Evolutionary conservation across 2,329 filamentous ascomycete species (phyloP).

Genomic region (Talaromyces sp.): DNA sequence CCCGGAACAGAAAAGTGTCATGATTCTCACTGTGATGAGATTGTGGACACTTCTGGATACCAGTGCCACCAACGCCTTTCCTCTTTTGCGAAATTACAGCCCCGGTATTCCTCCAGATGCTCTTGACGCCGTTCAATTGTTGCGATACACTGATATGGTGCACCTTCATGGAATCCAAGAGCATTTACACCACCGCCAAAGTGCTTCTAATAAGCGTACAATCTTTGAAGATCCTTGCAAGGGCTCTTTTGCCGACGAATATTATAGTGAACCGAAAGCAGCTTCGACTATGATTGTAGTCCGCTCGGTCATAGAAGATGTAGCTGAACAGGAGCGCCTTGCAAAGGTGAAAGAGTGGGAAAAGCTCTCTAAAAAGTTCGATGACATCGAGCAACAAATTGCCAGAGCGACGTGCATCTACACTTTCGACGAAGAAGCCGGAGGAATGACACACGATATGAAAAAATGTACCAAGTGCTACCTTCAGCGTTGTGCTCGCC

Average conservation of each 20-base stretch:
- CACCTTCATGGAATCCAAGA: constrained; percentile 47
- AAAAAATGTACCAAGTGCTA: constrained; percentile 42
- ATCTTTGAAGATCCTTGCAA: constrained; percentile 43
- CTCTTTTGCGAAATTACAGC: constrained; percentile 47
- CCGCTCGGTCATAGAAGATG: not conserved
- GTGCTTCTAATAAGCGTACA: constrained; percentile 25
- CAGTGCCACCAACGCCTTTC: constrained; percentile 35
- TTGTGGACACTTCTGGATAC: constrained; percentile 56
- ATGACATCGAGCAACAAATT: not conserved
- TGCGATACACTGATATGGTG: constrained; percentile 43
- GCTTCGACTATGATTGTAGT: not conserved
- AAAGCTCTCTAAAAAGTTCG: not conserved
- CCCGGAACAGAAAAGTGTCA: constrained; percentile 47
- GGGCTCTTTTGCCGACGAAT: constrained; percentile 46
- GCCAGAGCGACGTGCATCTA: not conserved
- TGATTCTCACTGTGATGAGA: constrained; percentile 52
- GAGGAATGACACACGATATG: constrained; percentile 24
- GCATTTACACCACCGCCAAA: constrained; percentile 42
- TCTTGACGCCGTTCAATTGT: constrained; percentile 53
- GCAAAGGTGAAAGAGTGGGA: not conserved
- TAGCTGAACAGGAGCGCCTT: not conserved
- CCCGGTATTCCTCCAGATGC: constrained; percentile 47
- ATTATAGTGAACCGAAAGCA: constrained; percentile 28
- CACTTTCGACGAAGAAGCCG: not conserved
- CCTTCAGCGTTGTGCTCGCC: constrained; percentile 27